phyloP scores from a whole-genome alignment of 1,284 basidiomycete species.

The Boletus semigastroideus region DNA sequence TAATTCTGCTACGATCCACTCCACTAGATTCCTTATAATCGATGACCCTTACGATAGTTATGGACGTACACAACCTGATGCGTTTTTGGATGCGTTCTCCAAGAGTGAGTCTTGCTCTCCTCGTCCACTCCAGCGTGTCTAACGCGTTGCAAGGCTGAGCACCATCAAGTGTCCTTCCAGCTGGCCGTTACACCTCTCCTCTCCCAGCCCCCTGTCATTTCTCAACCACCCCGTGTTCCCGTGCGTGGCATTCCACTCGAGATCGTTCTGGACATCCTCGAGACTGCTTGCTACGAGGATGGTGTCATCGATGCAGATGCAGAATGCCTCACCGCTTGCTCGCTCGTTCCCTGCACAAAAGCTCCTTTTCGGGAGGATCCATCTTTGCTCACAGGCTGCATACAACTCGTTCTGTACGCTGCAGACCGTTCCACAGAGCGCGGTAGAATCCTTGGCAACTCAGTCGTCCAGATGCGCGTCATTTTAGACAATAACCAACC shows the following conservation, averaged over 20 bases:
- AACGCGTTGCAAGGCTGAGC: constrained; percentile 29
- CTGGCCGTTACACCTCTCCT: constrained; percentile 23
- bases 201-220: constrained; percentile 1
- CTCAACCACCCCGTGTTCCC: constrained; percentile 26
- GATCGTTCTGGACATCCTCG: constrained; percentile 60
- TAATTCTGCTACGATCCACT: constrained; percentile 17
- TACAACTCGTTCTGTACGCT: constrained; percentile 54
- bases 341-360: constrained; percentile 60
- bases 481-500: constrained; percentile 69
- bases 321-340: constrained; percentile 47
- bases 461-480: constrained; percentile 53
- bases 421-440: constrained; percentile 46
- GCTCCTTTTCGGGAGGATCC: constrained; percentile 58
- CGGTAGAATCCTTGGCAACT: constrained; percentile 49
- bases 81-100: constrained; percentile 33
- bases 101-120: constrained; percentile 26
- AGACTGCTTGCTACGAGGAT: constrained; percentile 47
- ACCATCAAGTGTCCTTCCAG: constrained; percentile 40
- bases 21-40: constrained; percentile 28
- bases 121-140: constrained; percentile 10
- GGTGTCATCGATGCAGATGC: constrained; percentile 39
- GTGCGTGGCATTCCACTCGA: constrained; percentile 52
- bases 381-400: constrained; percentile 50
- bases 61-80: constrained; percentile 41
- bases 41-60: constrained; percentile 26